Conservation (phyloP, 768 basidiomycete genomes). For the Stropharia rugosoannulata region DNA sequence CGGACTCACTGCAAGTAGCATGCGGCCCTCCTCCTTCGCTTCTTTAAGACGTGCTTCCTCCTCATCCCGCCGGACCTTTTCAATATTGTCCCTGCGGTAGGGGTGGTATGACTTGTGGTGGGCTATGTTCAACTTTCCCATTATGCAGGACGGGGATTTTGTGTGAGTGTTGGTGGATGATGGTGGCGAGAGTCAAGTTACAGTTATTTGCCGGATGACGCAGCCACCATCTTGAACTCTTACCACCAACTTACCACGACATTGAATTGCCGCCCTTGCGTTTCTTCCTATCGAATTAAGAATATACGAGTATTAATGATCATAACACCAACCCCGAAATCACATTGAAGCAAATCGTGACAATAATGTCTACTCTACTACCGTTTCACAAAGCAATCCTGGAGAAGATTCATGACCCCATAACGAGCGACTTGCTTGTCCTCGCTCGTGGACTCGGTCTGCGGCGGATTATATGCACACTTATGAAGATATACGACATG, state of each 20-base stretch:
- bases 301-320: neutral
- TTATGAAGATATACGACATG: slow-evolving; percentile 92
- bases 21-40: slow-evolving; percentile 60
- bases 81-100: slow-evolving; percentile 82
- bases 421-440: slow-evolving; percentile 69
- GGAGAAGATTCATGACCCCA: slow-evolving; percentile 71
- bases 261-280: neutral
- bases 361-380: slow-evolving; percentile 48
- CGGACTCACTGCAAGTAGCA: slow-evolving; percentile 64
- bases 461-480: slow-evolving; percentile 76
- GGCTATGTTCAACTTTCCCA: slow-evolving; percentile 88
- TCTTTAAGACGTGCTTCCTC: slow-evolving; percentile 71
- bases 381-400: slow-evolving; percentile 70
- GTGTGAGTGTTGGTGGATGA: slow-evolving; percentile 2
- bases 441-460: slow-evolving; percentile 91
- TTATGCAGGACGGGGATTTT: slow-evolving; percentile 23
- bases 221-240: neutral
- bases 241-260: slow-evolving; percentile 8
- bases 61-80: slow-evolving; percentile 77
- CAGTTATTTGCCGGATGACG: too few relatives aligned
- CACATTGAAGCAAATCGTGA: neutral
- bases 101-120: slow-evolving; percentile 93
- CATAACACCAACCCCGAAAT: neutral
- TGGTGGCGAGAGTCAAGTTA: neutral
- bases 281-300: neutral